Evolutionary conservation across 2,329 filamentous ascomycete species (phyloP), one percentile per base, ranked within the genome.

Genomic region (Ascochyta koolunga): DNA sequence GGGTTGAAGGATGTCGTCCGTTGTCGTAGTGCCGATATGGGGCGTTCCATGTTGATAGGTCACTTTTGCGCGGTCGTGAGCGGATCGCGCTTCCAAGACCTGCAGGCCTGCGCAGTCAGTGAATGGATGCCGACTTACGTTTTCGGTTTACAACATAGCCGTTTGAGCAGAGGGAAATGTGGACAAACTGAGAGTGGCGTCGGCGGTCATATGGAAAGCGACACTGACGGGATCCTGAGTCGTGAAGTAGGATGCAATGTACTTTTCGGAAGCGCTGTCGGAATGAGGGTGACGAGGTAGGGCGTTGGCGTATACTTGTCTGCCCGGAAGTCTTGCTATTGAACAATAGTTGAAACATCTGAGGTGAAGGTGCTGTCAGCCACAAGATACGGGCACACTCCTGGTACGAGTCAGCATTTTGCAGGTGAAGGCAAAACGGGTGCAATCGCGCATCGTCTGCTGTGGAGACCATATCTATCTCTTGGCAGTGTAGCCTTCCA

Each of bases 401-500:
- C 11, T 22, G 15, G 36, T 50, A 38, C 21, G 8, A 15, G 22
- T 13, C 13, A 15, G 11, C 3, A 8, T 31, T 6, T 37, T 33
- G 43, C 29, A 57, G 48, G 58, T 63, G 58, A 61, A 61, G 43
- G 58, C 35, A 41, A 33, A n/a, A 32, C n/a, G 19, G 22, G 35
- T 38, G 37, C 29, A 29, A 19, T 2, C 25, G 18, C 19, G 10
- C 16, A 13, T 21, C 16, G n/a, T 37, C 39, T 41, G n/a, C 16
- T 41, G 24, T n/a, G 4, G 6, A 5, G n/a, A 4, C 31, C 10
- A 29, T 29, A 5, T 29, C 13, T 13, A 29, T 29, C 4, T 29
- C 27, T 29, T 13, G 15, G 31, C 31, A n/a, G 31, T 33, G 29
- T 40, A 9, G 36, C 36, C 21, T 39, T 13, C 4, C 15, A 39